phyloP scores from a whole-genome alignment of 768 basidiomycete species.

The Lentinula guzmanii region DNA sequence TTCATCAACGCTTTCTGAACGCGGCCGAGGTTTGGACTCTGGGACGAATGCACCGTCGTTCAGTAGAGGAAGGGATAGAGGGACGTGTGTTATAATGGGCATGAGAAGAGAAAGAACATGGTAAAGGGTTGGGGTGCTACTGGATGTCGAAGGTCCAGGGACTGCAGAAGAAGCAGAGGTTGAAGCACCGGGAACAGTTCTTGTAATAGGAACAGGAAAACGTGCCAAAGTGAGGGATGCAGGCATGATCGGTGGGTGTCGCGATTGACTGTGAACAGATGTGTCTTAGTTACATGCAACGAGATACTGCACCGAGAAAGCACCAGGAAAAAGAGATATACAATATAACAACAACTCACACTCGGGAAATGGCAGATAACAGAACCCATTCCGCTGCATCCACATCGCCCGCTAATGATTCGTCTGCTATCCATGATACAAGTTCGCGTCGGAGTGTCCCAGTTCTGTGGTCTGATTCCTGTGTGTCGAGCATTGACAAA shows the following conservation, averaged over 20 bases:
- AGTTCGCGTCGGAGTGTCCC: conserved; percentile 43
- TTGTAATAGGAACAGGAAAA: conserved; percentile 17
- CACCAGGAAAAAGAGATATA: conserved; percentile 3
- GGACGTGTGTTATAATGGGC: conserved; percentile 47
- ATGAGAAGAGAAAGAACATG: conserved; percentile 53
- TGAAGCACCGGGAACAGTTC: neutral
- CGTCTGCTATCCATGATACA: conserved; percentile 66
- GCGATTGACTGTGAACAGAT: conserved; percentile 52
- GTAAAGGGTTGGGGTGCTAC: conserved; percentile 39
- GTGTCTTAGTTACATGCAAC: neutral
- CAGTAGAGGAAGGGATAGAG: conserved; percentile 56
- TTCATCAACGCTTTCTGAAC: neutral
- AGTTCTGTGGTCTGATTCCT: conserved; percentile 9
- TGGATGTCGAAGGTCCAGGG: neutral
- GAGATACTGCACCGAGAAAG: neutral
- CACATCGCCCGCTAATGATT: conserved; percentile 62
- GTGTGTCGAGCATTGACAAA: conserved; percentile 32
- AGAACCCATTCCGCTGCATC: conserved; percentile 74
- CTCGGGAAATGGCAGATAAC: conserved; percentile 49
- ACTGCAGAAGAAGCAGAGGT: neutral
- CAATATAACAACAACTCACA: conserved; percentile 38
- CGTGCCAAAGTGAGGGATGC: conserved; percentile 22
- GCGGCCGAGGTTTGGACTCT: conserved; percentile 39
- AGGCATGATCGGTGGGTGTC: conserved; percentile 61
- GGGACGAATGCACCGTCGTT: conserved; percentile 58